Base-by-base conservation (phyloP, 805 yeast genomes). In the Teunomyces stri region DNA sequence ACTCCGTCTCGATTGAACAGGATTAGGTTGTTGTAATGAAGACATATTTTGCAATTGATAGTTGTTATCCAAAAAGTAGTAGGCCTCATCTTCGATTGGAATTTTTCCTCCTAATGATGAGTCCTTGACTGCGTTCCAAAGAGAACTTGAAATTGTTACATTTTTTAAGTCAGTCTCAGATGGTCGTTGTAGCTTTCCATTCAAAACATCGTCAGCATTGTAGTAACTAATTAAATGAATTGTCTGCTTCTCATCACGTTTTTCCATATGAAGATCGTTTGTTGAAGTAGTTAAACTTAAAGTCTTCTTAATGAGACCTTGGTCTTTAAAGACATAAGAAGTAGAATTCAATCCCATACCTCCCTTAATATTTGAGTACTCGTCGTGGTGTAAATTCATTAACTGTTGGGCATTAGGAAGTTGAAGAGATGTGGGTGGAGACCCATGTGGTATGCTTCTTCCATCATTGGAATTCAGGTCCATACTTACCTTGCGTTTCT, bases 231-330 rank as follows among this genome's bases (percentile, higher is more conserved):
- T 81, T 47, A 91, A 65, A 59, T 92, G 97, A 41, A 84, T 68
- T 3, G 86, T 79, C 55, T 75, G 78, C 39, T 60, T 62, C 36
- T 55, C 64, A 4, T 56, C 58, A 27, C 56, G 54, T 25, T 59
- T 58, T 10, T 56, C 56, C 6, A 64, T 38, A 41, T 62, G 59
- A 21, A 66, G 56, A 12, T 66, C 69, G 43, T 62, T 62, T 10
- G 59, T 45, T 12, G 52, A 27, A 34, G 55, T 43, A 45, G 47
- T 40, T 21, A 89, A 72, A 1, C 89, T 81, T 50, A 89, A 69
- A 0, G 97, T 88, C 64, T 90, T 89, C 64, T 91, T 91, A 50
- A 89, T 81, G 40, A 91, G 72, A 0, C 96, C 96, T 39, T 76
- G 74, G 41, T 80, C 83, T 58, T 83, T 84, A 59, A 83, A 85